Percentiles rank a stretch among this genome's conserved stretches.
These are phyloP conservation scores for Saitozyma sp. DNA, from an alignment of 768 basidiomycete genomes.

Conservation along the genomic window DNA sequence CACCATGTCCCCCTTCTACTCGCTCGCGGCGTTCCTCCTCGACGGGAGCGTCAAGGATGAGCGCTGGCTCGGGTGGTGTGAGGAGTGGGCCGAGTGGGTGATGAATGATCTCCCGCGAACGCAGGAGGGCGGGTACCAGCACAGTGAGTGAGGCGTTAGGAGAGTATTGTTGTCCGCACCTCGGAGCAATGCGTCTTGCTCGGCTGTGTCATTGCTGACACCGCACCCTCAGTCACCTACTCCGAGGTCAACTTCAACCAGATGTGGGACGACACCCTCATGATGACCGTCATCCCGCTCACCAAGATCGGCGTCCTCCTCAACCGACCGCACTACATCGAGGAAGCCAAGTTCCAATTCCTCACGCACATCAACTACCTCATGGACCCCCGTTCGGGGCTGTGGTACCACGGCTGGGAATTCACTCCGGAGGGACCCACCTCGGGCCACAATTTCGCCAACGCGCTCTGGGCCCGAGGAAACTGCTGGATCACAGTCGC, in stretches of 20 bases:
- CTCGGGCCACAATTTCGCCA: constrained; percentile 46
- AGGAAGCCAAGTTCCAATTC: constrained; percentile 55
- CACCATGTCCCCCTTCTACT: constrained; percentile 60
- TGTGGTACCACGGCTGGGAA: constrained; percentile 51
- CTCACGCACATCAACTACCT: constrained; percentile 48
- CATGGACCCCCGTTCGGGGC: constrained; percentile 42
- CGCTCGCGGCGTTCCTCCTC: constrained; percentile 31
- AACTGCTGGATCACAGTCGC: constrained; percentile 57
- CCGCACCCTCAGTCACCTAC: constrained; percentile 37
- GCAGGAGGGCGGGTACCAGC: constrained; percentile 39
- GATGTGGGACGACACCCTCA: constrained; percentile 63
- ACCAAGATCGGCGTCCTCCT: constrained; percentile 62
- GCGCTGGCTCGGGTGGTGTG: constrained; percentile 42
- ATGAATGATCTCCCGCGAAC: constrained; percentile 56
- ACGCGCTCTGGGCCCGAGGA: constrained; percentile 61
- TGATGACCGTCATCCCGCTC: constrained; percentile 61
- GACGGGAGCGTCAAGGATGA: constrained; percentile 32
- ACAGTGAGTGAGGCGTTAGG: constrained; percentile 34
- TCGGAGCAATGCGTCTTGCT: not conserved
- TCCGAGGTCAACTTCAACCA: constrained; percentile 49
- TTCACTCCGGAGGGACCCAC: constrained; percentile 25
- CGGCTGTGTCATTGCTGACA: not conserved
- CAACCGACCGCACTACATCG: constrained; percentile 58
- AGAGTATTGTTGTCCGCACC: not conserved
- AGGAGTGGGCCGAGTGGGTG: constrained; percentile 55